A percentile compares a stretch with the other conserved stretches of the same genome.
These are phyloP conservation scores for Cercospora citrullina DNA, from an alignment of 2,329 filamentous ascomycete genomes.

Conservation along the genomic window DNA sequence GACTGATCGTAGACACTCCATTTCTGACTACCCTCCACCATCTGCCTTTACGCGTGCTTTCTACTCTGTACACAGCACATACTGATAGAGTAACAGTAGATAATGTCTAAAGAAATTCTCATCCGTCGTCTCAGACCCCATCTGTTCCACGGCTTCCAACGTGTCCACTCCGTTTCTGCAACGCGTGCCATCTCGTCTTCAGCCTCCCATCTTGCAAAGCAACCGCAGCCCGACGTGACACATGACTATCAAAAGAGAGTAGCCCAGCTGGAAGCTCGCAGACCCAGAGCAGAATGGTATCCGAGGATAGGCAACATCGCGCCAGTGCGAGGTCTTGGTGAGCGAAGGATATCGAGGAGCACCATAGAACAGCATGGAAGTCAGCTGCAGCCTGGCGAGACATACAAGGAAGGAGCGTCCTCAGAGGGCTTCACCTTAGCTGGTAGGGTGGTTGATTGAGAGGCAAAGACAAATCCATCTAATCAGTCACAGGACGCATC, in stretches of 20 bases:
- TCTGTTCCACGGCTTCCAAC: constrained; percentile 43
- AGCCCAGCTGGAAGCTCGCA: constrained; percentile 53
- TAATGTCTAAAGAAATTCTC: constrained; percentile 46
- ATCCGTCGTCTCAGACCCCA: constrained; percentile 55
- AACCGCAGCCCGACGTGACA: constrained; percentile 25
- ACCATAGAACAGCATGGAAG: constrained; percentile 1
- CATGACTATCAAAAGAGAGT: constrained; percentile 54
- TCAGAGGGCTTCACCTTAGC: neutral
- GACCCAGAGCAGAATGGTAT: constrained; percentile 56
- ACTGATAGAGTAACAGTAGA: constrained; percentile 27
- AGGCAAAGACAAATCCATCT: neutral
- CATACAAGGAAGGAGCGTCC: constrained; percentile 1
- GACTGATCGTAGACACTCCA: constrained; percentile 48
- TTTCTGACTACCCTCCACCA: constrained; percentile 39
- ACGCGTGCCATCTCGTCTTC: constrained; percentile 51
- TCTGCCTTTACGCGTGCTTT: neutral
- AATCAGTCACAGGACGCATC: constrained; percentile 63
- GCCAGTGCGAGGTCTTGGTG: neutral
- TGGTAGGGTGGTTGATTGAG: neutral
- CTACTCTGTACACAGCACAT: neutral
- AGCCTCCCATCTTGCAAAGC: neutral
- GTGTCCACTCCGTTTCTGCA: constrained; percentile 16
- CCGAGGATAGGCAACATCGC: constrained; percentile 48
- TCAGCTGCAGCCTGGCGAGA: constrained; percentile 17
- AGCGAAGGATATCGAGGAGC: constrained; percentile 7